phyloP scores from a whole-genome alignment of 495 filamentous ascomycete genomes.

The Neurospora sp. region DNA sequence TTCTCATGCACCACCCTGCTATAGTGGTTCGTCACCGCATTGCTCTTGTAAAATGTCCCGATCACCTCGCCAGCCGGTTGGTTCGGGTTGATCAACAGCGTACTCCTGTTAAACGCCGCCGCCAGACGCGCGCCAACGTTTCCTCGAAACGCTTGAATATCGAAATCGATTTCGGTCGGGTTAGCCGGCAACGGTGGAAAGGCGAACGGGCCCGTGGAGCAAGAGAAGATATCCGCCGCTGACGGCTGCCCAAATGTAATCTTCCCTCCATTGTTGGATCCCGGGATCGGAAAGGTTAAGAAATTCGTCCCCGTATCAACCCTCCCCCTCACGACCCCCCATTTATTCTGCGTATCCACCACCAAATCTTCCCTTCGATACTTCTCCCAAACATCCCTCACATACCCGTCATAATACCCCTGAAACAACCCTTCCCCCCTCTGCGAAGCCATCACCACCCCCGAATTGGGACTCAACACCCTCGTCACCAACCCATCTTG shows the following conservation, averaged over 20 bases:
- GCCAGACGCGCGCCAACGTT: slow-evolving; percentile 55
- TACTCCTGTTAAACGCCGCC: slow-evolving; percentile 60
- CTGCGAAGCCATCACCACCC: slow-evolving; percentile 27
- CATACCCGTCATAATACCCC: slow-evolving; percentile 54
- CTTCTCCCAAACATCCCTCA: slow-evolving; percentile 52
- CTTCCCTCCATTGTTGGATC: slow-evolving; percentile 14
- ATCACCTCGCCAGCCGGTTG: slow-evolving; percentile 41
- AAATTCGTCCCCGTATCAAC: slow-evolving; percentile 29
- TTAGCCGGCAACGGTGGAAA: slow-evolving; percentile 40
- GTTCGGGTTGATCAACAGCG: slow-evolving; percentile 37
- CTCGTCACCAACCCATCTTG: slow-evolving; percentile 16
- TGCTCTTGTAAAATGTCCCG: slow-evolving; percentile 40
- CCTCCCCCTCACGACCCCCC: slow-evolving; percentile 37
- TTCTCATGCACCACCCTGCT: slow-evolving; percentile 53
- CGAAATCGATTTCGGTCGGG: slow-evolving; percentile 17
- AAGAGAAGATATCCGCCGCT: slow-evolving; percentile 57
- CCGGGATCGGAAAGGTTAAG: slow-evolving; percentile 37
- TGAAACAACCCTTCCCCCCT: slow-evolving; percentile 40
- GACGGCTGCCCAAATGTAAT: slow-evolving; percentile 44
- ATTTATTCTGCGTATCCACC: slow-evolving; percentile 53
- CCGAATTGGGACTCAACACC: slow-evolving; percentile 57
- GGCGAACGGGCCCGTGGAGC: slow-evolving; percentile 47
- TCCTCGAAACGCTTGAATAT: slow-evolving; percentile 9
- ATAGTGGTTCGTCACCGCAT: slow-evolving; percentile 59
- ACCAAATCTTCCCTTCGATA: slow-evolving; percentile 40